These are phyloP conservation scores for Cystobasidiopsis lactophilus DNA, from an alignment of 768 basidiomycete genomes.

Conservation along the genomic window DNA sequence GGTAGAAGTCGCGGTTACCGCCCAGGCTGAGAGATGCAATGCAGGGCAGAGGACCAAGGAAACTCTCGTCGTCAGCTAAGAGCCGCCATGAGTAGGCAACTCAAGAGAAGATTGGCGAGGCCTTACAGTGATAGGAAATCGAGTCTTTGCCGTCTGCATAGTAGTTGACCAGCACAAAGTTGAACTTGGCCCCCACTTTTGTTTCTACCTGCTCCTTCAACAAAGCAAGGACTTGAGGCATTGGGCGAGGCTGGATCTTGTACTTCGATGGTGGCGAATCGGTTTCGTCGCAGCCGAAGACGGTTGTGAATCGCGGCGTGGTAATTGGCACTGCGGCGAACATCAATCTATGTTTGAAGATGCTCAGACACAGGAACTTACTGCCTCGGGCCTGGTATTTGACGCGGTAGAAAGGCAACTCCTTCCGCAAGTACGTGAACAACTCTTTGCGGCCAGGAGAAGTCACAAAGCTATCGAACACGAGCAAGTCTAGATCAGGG, in stretches of 20 bases:
- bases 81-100: neutral
- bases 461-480: conserved; percentile 5
- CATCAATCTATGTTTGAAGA: no score
- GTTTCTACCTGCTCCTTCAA: conserved; percentile 19
- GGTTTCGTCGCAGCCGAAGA: conserved; percentile 8
- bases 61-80: conserved; percentile 1
- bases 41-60: conserved; percentile 23
- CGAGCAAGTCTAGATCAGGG: conserved; percentile 4
- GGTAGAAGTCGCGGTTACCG: conserved; percentile 20
- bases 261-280: conserved; percentile 13
- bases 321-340: neutral
- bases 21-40: conserved; percentile 24
- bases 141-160: conserved; percentile 19
- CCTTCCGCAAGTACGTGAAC: conserved; percentile 6
- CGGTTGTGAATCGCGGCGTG: conserved; percentile 7
- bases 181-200: conserved; percentile 22
- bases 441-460: neutral
- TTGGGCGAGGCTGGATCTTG: conserved; percentile 21
- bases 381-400: conserved; percentile 2
- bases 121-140: conserved; percentile 24
- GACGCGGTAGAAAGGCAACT: conserved; percentile 8
- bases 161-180: conserved; percentile 24
- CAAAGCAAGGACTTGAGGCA: conserved; percentile 20
- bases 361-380: no score
- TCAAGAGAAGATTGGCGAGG: conserved; percentile 14